Evolutionary conservation across 768 basidiomycete genomes (phyloP).

Genomic region (Strobilomyces confusus): DNA sequence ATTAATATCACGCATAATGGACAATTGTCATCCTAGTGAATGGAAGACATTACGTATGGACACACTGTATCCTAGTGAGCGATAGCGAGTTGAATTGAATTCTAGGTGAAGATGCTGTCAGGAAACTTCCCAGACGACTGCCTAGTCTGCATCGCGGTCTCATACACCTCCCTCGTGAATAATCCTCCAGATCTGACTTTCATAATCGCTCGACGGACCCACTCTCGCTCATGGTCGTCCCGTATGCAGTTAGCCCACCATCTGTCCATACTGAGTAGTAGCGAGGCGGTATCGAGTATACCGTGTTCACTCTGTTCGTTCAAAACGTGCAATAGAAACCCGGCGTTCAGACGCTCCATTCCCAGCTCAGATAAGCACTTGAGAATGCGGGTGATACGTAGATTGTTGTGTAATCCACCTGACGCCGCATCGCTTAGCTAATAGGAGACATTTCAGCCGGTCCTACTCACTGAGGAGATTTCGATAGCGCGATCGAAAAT

Average conservation of each 20-base stretch:
- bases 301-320: slow-evolving; percentile 62
- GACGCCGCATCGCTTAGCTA: not conserved
- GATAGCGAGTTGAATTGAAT: not conserved
- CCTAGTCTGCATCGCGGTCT: slow-evolving; percentile 42
- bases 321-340: slow-evolving; percentile 66
- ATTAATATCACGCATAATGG: slow-evolving; percentile 10
- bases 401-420: slow-evolving; percentile 72
- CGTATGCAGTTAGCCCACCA: slow-evolving; percentile 79
- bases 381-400: slow-evolving; percentile 73
- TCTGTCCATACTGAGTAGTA: slow-evolving; percentile 64
- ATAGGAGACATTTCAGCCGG: not conserved
- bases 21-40: not conserved
- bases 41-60: not conserved
- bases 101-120: not conserved
- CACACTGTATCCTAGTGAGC: not conserved
- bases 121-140: slow-evolving; percentile 17
- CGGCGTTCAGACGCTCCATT: slow-evolving; percentile 57
- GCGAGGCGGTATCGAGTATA: slow-evolving; percentile 44
- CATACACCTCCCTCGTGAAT: slow-evolving; percentile 59
- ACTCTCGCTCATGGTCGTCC: slow-evolving; percentile 53
- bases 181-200: slow-evolving; percentile 44
- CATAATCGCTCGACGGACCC: slow-evolving; percentile 47
- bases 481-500: slow-evolving; percentile 51
- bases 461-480: slow-evolving; percentile 62
- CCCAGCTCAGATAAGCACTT: slow-evolving; percentile 73